These are phyloP conservation scores for Trichoderma cornu-damae DNA, from an alignment of 2,329 filamentous ascomycete genomes.

Conservation along the genomic window DNA sequence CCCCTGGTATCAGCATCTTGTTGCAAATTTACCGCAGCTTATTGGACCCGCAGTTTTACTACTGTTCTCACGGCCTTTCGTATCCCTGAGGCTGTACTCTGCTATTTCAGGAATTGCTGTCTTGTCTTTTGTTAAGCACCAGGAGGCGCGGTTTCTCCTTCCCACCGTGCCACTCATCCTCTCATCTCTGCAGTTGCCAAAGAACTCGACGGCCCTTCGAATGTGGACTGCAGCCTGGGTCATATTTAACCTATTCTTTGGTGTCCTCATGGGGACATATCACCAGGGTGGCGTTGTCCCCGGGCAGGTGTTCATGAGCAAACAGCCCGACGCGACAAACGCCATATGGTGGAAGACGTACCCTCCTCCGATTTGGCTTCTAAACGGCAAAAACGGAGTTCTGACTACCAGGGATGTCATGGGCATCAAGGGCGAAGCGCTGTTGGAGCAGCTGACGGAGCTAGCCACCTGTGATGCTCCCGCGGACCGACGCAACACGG, in stretches of 20 bases:
- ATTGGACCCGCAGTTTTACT: constrained; percentile 64
- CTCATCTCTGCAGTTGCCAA: constrained; percentile 65
- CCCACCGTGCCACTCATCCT: constrained; percentile 72
- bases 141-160: constrained; percentile 73
- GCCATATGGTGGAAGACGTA: constrained; percentile 86
- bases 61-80: constrained; percentile 52
- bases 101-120: constrained; percentile 66
- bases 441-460: constrained; percentile 54
- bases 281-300: constrained; percentile 77
- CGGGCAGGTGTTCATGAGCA: constrained; percentile 68
- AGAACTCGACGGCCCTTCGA: constrained; percentile 43
- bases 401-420: constrained; percentile 69
- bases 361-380: constrained; percentile 72
- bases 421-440: constrained; percentile 57
- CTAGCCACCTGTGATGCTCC: constrained; percentile 60
- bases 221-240: constrained; percentile 60
- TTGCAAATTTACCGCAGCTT: constrained; percentile 64
- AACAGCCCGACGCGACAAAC: constrained; percentile 61
- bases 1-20: constrained; percentile 70
- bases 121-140: constrained; percentile 70
- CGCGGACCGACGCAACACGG: constrained; percentile 49
- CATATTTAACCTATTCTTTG: constrained; percentile 62
- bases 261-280: constrained; percentile 71
- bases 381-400: constrained; percentile 69
- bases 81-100: constrained; percentile 62